Base-by-base conservation (phyloP, 2,329 filamentous ascomycete species). In the Macroventuria anomochaeta region DNA sequence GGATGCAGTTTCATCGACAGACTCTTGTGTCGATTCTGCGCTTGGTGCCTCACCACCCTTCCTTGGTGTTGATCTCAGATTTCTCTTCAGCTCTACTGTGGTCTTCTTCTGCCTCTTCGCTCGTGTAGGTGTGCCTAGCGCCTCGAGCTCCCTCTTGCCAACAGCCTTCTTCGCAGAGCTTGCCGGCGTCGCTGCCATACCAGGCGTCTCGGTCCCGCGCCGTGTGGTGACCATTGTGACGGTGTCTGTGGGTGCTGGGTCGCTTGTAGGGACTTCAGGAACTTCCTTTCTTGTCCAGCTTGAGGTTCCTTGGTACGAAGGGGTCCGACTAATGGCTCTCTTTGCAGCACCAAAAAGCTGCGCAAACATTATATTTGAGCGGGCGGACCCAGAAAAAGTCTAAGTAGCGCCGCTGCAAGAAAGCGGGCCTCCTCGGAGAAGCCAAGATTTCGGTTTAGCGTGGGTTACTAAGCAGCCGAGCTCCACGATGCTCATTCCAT, bases 201-300 rank as follows among this genome's bases (percentile, higher is more conserved):
- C 63, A 7, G 64, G 64, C 21, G 65, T 68, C 43, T 64, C 64
- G 32, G 65, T 67, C 11, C 69, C 72, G 54, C 68, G 62, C 51
- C 71, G 66, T 23, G 70, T 74, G 5, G 69, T 71, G 44, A 75
- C 72, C 72, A 75, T 75, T 32, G 58, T 58, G 42, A 57, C 50
- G 12, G 54, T 21, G 41, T 60, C 53, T 43, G 26, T 40, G 23
- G 36, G 40, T 21, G 39, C 38, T n/a, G 57, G 39, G 40, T 53
- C 40, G 38, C 40, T 59, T 37, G 43, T 62, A 18, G 59, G 55
- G 39, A 56, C 38, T 4, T 57, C 46, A 15, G 63, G 55, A 37
- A 53, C 49, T 8, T 55, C 43, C 25, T 66, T 57, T 50, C 13
- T 36, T 8, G 36, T 20, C 42, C 67, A 63, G 48, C 58, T 62